These are phyloP conservation scores for Salvia hispanica DNA, from an alignment of 257 asterid genomes.

Conservation along the genomic window DNA sequence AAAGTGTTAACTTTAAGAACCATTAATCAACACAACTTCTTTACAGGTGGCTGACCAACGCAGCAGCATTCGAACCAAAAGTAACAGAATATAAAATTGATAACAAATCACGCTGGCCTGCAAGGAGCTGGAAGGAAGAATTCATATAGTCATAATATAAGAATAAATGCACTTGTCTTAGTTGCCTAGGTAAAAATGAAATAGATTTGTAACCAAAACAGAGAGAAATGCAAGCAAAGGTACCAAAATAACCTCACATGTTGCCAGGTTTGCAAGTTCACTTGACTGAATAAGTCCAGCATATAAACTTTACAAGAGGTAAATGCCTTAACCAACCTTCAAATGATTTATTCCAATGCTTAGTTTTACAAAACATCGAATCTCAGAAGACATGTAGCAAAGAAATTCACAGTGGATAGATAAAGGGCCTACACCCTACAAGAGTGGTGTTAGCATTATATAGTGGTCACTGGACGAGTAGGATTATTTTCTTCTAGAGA, in stretches of 20 bases:
- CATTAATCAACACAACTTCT: background rate
- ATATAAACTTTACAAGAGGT: conserved; percentile 4
- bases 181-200: background rate
- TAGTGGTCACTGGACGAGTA: too few relatives aligned
- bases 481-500: too few relatives aligned
- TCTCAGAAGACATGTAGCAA: background rate
- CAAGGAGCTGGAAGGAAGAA: conserved; percentile 1
- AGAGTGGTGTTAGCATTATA: too few relatives aligned
- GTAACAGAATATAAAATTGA: background rate
- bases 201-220: background rate
- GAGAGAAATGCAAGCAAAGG: background rate
- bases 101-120: background rate
- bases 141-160: background rate
- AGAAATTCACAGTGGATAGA: background rate
- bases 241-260: conserved; percentile 1
- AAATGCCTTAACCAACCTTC: background rate
- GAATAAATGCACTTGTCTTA: conserved; percentile 1
- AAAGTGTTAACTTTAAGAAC: background rate
- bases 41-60: background rate
- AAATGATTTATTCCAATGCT: background rate
- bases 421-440: background rate
- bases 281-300: background rate
- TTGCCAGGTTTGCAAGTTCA: background rate
- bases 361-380: background rate
- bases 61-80: background rate